Percentiles rank a stretch among this genome's conserved stretches.
Evolutionary conservation across 352 stramenopile species (phyloP).

Genomic region (Phytophthora foliorum): DNA sequence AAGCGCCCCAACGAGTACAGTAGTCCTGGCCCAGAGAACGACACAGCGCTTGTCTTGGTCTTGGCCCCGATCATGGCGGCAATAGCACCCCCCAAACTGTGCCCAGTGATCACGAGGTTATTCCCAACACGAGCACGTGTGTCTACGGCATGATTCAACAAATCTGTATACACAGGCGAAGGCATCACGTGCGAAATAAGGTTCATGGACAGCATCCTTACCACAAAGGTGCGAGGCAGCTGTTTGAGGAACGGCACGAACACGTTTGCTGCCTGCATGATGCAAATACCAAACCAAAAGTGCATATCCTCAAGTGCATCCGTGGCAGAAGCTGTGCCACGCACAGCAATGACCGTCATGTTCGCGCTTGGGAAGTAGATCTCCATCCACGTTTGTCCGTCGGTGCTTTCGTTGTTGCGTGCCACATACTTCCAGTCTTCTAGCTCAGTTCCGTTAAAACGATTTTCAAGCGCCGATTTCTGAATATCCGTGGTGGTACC

Average conservation of each 20-base stretch:
- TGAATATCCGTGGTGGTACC: slow-evolving; percentile 74
- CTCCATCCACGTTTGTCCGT: slow-evolving; percentile 86
- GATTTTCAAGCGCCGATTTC: slow-evolving; percentile 65
- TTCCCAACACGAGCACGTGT: slow-evolving; percentile 53
- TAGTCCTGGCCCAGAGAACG: slow-evolving; percentile 78
- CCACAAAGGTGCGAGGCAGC: slow-evolving; percentile 71
- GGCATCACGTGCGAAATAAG: slow-evolving; percentile 75
- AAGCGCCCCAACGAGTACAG: slow-evolving; percentile 83
- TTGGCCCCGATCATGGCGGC: slow-evolving; percentile 82
- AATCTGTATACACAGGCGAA: slow-evolving; percentile 60
- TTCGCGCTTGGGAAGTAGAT: slow-evolving; percentile 82
- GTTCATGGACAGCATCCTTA: slow-evolving; percentile 81
- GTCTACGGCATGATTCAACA: slow-evolving; percentile 64
- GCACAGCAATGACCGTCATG: slow-evolving; percentile 85
- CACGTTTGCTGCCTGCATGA: slow-evolving; percentile 85
- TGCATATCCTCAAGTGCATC: slow-evolving; percentile 88
- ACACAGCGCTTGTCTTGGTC: slow-evolving; percentile 76
- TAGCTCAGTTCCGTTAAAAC: slow-evolving; percentile 81
- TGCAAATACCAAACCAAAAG: slow-evolving; percentile 89
- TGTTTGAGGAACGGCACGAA: slow-evolving; percentile 90
- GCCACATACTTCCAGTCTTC: slow-evolving; percentile 77
- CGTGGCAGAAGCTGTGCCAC: slow-evolving; percentile 80
- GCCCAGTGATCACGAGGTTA: slow-evolving; percentile 80
- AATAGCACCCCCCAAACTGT: slow-evolving; percentile 82
- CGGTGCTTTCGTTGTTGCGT: slow-evolving; percentile 74